Base-by-base conservation (phyloP, 2,329 filamentous ascomycete species). In the Apiospora koreana region DNA sequence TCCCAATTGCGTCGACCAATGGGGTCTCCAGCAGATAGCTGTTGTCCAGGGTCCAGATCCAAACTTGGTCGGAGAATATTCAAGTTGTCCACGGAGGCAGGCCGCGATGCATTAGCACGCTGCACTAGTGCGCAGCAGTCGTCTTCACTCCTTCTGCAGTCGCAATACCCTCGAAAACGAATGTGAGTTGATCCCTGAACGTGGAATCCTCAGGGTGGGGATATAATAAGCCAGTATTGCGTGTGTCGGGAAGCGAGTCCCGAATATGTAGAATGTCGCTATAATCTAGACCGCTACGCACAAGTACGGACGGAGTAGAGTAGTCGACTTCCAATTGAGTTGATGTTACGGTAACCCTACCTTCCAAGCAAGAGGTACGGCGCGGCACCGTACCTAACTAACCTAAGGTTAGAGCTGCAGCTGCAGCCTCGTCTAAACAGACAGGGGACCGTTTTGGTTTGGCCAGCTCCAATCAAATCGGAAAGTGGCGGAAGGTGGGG, bases 91-190 rank as follows among this genome's bases (percentile, higher is more conserved):
- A 62, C 54, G 54, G 54, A 38, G 54, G 31, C 10, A 35, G 54
- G 54, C 54, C 54, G 54, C 54, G 54, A 38, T 62, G 54, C 54
- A 62, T 62, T 62, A 62, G 54, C 54, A 62, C 54, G 31, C 31
- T 23, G 54, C 54, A 62, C 54, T 62, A 62, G 54, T 62, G 54
- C 23, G n/a, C 45, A 5, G n/a, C 45, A 5, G 28, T 28, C 21
- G 50, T 58, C 50, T 58, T 58, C 25, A 58, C 28, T 58, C 50
- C 31, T 9, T n/a, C 14, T 28, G 50, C 50, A 58, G 14, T 58
- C 18, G 50, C 50, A 58, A 38, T 12, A 62, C 7, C 31, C 12
- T n/a, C 28, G 54, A 62, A 38, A 38, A 62, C 54, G 31, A 38
- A 62, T n/a, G 54, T 38, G 43, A n/a, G 43, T 46, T 46, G 31